phyloP scores from a whole-genome alignment of 169 alveolate species.

The Theileria parva region DNA sequence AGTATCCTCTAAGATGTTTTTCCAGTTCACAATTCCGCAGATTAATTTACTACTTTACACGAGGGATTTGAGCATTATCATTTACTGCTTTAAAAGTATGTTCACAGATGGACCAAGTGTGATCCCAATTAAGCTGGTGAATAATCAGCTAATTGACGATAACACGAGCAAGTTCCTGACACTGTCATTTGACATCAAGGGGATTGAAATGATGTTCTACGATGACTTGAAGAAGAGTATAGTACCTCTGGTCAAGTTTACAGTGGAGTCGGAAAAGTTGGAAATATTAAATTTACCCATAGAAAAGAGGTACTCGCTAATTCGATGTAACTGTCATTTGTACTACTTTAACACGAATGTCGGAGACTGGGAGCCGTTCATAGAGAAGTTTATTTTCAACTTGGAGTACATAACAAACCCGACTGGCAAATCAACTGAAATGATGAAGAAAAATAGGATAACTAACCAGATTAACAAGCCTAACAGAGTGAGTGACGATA shows the following conservation, averaged over 20 bases:
- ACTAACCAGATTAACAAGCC: not conserved
- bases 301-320: conserved; percentile 55
- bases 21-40: conserved; percentile 55
- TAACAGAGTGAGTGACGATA: conserved; percentile 56
- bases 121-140: conserved; percentile 12
- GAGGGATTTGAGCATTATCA: conserved; percentile 49
- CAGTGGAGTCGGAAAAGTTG: conserved; percentile 59
- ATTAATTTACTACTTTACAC: conserved; percentile 50
- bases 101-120: conserved; percentile 60
- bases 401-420: conserved; percentile 57
- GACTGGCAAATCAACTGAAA: conserved; percentile 24
- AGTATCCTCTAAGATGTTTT: conserved; percentile 50
- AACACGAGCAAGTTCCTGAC: conserved; percentile 59
- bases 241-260: conserved; percentile 78
- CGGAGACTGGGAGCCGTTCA: conserved; percentile 83
- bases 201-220: conserved; percentile 74
- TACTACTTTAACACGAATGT: conserved; percentile 76
- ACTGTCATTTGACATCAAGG: conserved; percentile 69
- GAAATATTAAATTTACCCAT: conserved; percentile 51
- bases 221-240: conserved; percentile 79
- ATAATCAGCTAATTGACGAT: conserved; percentile 16
- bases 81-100: conserved; percentile 43
- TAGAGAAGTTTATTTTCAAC: conserved; percentile 69
- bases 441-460: conserved; percentile 37
- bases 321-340: conserved; percentile 62